Evolutionary conservation across 23 red algal species (phyloP), one percentile per base, ranked within the genome.

Genomic region (Gracilaria vermiculophylla): DNA sequence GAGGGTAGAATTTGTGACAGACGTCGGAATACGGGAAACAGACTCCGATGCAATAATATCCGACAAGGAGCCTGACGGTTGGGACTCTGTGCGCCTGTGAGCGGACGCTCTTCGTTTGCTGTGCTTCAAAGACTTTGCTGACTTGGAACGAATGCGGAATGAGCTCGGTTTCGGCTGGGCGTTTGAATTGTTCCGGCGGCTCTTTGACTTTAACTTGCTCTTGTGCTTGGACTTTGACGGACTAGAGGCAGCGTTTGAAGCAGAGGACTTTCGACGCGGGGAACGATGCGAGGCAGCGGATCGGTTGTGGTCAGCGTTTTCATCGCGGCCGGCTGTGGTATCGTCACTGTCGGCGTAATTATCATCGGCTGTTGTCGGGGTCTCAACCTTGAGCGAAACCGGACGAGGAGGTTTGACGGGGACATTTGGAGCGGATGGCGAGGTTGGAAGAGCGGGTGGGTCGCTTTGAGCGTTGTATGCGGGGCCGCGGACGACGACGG

Each of bases 401-500:
- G 75, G 75, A 33, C 49, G 43, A 31, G 62, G 29, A 12, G 67
- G 21, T 6, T 48, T 24, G 21, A 40, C n/a, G 17, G 67, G 2
- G 20, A 19, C 24, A 15, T 8, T 27, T 16, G 67, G 36, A 17
- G 36, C 47, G 36, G 28, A 11, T 3, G 36, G 36, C 8, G 67
- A 47, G 9, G 40, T 24, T 0, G 39, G 36, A 48, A 28, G 67
- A 0, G 40, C n/a, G 3, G 6, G 7, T 12, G 40, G 19, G 24
- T 1, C 14, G 5, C 23, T 79, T 6, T 29, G 44, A 1, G 76
- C 13, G 16, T 25, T 53, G 84, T 88, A 88, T 23, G 69, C 54
- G 13, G 84, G 84, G 23, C 84, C 84, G 16, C 84, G 44, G 66
- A 88, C 70, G 50, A 88, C 84, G 49, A 88, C 53, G 53, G 34